Conservation (phyloP, 2,329 filamentous ascomycete species). For the Pseudocercospora macadamiae region DNA sequence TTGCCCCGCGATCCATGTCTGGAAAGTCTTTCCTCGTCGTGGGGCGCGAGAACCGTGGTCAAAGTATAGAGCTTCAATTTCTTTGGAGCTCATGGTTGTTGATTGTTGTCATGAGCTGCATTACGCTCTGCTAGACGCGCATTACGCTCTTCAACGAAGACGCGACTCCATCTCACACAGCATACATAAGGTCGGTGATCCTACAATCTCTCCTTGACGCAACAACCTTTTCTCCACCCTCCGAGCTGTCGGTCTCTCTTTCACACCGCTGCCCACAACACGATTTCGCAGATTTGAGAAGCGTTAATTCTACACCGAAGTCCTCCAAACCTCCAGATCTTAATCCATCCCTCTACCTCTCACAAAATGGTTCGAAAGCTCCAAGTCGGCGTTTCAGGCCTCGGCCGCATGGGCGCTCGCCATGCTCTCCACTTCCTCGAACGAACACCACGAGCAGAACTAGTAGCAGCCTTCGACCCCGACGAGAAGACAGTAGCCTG, state of each 20-base stretch:
- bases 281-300: neutral
- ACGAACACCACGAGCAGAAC: constrained; percentile 49
- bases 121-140: constrained; percentile 14
- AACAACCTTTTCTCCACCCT: constrained; percentile 4
- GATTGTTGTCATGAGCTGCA: constrained; percentile 9
- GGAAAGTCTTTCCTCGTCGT: constrained; percentile 5
- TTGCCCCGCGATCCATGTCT: neutral
- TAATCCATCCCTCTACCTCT: neutral
- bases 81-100: constrained; percentile 6
- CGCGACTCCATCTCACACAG: neutral
- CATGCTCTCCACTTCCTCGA: constrained; percentile 54
- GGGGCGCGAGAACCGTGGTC: neutral
- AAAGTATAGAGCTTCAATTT: constrained; percentile 9
- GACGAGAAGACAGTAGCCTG: constrained; percentile 49
- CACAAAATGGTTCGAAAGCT: constrained; percentile 43
- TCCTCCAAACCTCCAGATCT: neutral
- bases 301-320: too few species aligned
- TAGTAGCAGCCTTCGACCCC: constrained; percentile 53
- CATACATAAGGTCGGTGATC: constrained; percentile 8
- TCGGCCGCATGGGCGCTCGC: constrained; percentile 55
- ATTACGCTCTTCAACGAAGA: constrained; percentile 11
- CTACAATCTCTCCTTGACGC: neutral
- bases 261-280: constrained; percentile 2
- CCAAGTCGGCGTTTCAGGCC: constrained; percentile 49
- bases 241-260: neutral